Evolutionary conservation across 1,284 basidiomycete genomes (phyloP), one percentile per base, ranked within the genome.

Genomic region (Cystobasidium sp.): DNA sequence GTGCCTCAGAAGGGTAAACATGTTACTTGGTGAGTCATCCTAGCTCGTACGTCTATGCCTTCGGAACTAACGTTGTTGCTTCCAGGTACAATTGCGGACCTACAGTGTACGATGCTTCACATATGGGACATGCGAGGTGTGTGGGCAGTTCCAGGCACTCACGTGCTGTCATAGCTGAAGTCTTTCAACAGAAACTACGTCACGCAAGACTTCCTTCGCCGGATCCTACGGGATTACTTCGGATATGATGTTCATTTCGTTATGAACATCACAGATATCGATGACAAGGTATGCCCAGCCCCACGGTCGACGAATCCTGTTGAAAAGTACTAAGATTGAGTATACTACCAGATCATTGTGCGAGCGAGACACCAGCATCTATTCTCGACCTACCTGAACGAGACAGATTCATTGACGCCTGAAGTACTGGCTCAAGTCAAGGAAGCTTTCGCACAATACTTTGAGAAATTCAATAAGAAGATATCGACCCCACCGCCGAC

Each of bases 251-350:
- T 99, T 75, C 93, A 97, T 82, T 98, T 99, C 82, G 96, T 99
- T 73, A 97, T 97, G 94, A 99, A 99, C 84, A 90, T 99, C 80
- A 99, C 97, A 5, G 97, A 99, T 83, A 97, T 99, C 77, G 97
- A 99, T 82, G 97, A 99, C 87, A 99, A 99, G 88, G 96, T 93
- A 77, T 78, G 86, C 79, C 58, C 31, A 31, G 31, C 31, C 31
- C 31, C 31, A 31, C 31, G 5, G 5, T 2, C 31, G 31, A 31
- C 31, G 31, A 31, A 5, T 31, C 31, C 31, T 31, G 31, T 31
- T 31, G 31, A 31, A 31, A 31, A 1, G 31, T 31, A 31, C 31
- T 31, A 31, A 31, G 31, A 14, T 18, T 41, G 6, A 9, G 14
- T n/a, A 39, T 59, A 31, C 31, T 31, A 31, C 37, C 56, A 96